Evolutionary conservation across 78 protist species (phyloP), one percentile per base, ranked within the genome.

Genomic region (Dictyostelium capitatum): DNA sequence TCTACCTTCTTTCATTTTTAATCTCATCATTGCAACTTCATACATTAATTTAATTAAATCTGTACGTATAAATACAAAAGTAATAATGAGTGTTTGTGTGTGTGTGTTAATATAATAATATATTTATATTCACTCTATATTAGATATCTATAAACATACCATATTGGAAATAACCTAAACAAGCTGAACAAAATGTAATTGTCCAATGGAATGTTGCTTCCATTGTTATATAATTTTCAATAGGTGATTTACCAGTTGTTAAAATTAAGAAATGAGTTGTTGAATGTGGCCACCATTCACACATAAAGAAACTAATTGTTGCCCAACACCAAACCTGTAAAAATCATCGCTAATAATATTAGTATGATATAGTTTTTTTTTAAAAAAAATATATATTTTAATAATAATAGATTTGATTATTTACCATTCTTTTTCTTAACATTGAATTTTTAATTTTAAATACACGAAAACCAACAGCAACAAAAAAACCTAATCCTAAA

Each of bases 11-110:
- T 75, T 62, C 92, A 87, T 87, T 43, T 87, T 87, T 14, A 30
- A n/a, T 77, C 92, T 87, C 92, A 87, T 87, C 83, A 87, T 87
- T 23, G 82, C 92, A 30, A 87, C 92, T 64, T 87, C 92, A 77
- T 87, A 87, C 92, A 87, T 87, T 47, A 87, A 54, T 64, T n/a
- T 47, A 37, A 87, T 87, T 74, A 87, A 64, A 77, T 87, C 79
- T 70, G 53, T 48, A 69, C 23, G 12, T 14, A 70, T 3, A 14
- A 70, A 82, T 12, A 17, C 8, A 50, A 51, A 19, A 19, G 32
- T 70, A 17, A n/a, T 7, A 43, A 30, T n/a, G n/a, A n/a, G n/a
- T n/a, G n/a, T n/a, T n/a, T n/a, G n/a, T n/a, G n/a, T n/a, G n/a
- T n/a, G n/a, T n/a, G n/a, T n/a, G n/a, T n/a, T n/a, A n/a, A n/a